Evolutionary conservation across 805 yeast genomes (phyloP).

Genomic region (Saturnispora galanensis): DNA sequence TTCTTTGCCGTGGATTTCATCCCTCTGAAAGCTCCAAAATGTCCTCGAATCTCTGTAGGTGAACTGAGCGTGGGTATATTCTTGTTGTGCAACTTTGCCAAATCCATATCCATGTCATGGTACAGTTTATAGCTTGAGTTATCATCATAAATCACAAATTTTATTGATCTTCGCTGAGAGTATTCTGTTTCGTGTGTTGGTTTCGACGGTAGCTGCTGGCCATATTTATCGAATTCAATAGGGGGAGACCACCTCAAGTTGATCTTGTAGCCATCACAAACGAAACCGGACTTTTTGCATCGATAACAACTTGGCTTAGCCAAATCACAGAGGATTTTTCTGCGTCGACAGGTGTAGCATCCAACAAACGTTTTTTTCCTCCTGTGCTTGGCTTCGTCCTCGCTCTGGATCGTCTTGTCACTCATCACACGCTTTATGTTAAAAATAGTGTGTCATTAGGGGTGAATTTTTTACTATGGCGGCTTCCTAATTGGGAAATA

Average conservation of each 20-base stretch:
- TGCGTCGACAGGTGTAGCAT: constrained; percentile 75
- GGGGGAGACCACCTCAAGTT: constrained; percentile 72
- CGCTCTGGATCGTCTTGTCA: background rate
- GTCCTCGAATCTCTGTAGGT: constrained; percentile 38
- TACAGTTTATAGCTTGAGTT: constrained; percentile 53
- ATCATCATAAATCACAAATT: constrained; percentile 62
- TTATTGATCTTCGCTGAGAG: constrained; percentile 62
- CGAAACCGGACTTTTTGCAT: constrained; percentile 55
- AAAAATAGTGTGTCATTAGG: background rate
- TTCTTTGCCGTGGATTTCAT: constrained; percentile 14
- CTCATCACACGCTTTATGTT: background rate
- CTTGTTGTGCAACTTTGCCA: constrained; percentile 44
- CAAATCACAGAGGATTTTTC: constrained; percentile 77
- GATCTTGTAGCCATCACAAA: constrained; percentile 77
- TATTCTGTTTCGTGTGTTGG: constrained; percentile 35
- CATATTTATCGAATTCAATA: constrained; percentile 38
- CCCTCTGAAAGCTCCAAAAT: constrained; percentile 74
- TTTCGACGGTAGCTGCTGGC: constrained; percentile 29
- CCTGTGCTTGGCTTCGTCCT: constrained; percentile 13
- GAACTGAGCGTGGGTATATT: constrained; percentile 31
- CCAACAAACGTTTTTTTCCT: constrained; percentile 74
- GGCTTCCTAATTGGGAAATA: background rate
- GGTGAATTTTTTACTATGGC: background rate
- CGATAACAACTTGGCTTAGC: constrained; percentile 60
- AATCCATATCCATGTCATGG: constrained; percentile 72